A percentile compares a stretch with the other conserved stretches of the same genome.
phyloP scores from a whole-genome alignment of 306 rosid species.

The Corylus avellana region DNA sequence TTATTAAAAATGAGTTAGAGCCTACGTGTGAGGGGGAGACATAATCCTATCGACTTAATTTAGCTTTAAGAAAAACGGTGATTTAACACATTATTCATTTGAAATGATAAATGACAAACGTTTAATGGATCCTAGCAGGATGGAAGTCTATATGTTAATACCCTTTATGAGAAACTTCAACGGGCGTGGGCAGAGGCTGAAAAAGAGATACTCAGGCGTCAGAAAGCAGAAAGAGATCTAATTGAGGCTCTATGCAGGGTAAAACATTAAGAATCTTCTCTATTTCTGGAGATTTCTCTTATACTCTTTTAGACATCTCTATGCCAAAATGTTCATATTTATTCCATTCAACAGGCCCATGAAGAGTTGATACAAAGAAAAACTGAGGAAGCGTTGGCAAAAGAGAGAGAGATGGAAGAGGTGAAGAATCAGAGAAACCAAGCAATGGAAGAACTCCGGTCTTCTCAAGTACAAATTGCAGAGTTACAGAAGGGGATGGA shows the following conservation, averaged over 20 bases:
- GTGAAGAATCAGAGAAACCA: slow-evolving; percentile 44
- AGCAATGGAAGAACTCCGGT: slow-evolving; percentile 48
- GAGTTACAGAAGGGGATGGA: slow-evolving; percentile 56
- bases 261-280: too few relatives aligned
- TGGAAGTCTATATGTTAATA: neutral
- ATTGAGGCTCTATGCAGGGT: neutral
- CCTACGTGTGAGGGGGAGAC: too few relatives aligned
- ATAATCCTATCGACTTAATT: too few relatives aligned
- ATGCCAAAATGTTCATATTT: too few relatives aligned
- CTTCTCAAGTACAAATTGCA: slow-evolving; percentile 50
- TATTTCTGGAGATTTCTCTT: too few relatives aligned
- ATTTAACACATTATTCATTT: too few relatives aligned
- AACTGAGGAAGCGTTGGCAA: slow-evolving; percentile 53
- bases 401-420: slow-evolving; percentile 48
- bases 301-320: too few relatives aligned
- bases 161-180: neutral
- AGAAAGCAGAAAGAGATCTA: neutral
- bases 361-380: slow-evolving; percentile 63
- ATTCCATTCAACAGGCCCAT: slow-evolving; percentile 48
- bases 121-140: neutral
- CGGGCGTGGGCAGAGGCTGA: neutral
- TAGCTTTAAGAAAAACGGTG: too few relatives aligned
- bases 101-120: too few relatives aligned
- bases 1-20: too few relatives aligned
- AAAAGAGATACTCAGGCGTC: neutral